Base-by-base conservation (phyloP, 2,329 filamentous ascomycete species). In the Alternaria incomplexa region DNA sequence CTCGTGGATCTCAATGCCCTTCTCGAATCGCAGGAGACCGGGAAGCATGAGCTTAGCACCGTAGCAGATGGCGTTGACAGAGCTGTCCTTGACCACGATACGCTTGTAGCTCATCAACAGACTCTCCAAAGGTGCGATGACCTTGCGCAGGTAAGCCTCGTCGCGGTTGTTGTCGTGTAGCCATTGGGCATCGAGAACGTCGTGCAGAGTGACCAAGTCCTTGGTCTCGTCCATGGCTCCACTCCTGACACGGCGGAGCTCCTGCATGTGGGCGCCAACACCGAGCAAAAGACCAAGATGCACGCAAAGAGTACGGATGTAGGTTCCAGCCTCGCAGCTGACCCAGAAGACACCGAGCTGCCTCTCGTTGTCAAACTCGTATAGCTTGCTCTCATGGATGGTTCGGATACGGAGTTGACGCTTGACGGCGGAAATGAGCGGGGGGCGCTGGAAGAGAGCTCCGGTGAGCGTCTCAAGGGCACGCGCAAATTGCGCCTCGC, bases 341-440 rank as follows among this genome's bases (percentile, higher is more conserved):
- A 98, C 96, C 95, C 96, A 98, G 88, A 99, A 99, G 60, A 98
- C 95, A 82, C 92, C 96, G 40, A 99, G 88, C 81, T 98, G 94
- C 75, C 96, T 90, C 77, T 98, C 95, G 79, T 99, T 98, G 85
- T 99, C 96, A 80, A 98, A 99, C 85, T 99, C 96, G 79, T 84
- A 86, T 58, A 98, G 87, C 85, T 96, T 97, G 88, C 91, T 96
- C 84, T 98, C 93, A 85, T 98, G 92, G 74, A 99, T 97, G 67
- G 95, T 97, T 83, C 96, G 90, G 83, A 99, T 97, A 87, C 96
- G 94, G 66, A 99, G 89, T 85, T 98, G 95, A 77, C 96, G 91
- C 91, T 99, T 99, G 82, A 99, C 96, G 78, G 96, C 96, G 26
- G 95, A 98, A 80, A 99, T 99, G 81, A 99, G 86, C 70, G 96